Conservation (phyloP, 495 filamentous ascomycete genomes). For the Xylaria castorea region DNA sequence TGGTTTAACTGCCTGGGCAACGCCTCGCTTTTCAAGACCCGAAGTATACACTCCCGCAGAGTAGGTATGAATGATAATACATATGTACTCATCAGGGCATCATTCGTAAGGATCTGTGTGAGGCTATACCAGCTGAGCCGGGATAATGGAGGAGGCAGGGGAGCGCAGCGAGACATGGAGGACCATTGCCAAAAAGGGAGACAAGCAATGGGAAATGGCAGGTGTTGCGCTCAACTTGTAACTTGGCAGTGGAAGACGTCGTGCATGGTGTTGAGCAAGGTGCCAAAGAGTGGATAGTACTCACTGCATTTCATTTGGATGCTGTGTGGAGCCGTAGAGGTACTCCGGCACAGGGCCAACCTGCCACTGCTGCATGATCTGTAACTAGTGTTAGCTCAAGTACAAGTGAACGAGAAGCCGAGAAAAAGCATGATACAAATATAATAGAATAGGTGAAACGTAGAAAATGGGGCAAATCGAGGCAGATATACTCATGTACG, state of each 20-base stretch:
- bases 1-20: conserved; percentile 23
- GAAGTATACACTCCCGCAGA: conserved; percentile 8
- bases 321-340: conserved; percentile 54
- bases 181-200: conserved; percentile 15
- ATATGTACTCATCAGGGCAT: conserved; percentile 29
- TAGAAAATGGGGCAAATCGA: background rate
- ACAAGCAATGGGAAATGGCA: conserved; percentile 19
- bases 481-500: background rate
- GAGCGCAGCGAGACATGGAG: conserved; percentile 17
- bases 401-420: conserved; percentile 7
- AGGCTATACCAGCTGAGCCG: conserved; percentile 29
- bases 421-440: background rate
- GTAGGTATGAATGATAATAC: conserved; percentile 2
- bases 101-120: conserved; percentile 24
- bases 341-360: conserved; percentile 56
- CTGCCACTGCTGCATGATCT: conserved; percentile 62
- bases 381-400: conserved; percentile 41
- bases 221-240: conserved; percentile 13
- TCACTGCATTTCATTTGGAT: conserved; percentile 59
- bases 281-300: conserved; percentile 45
- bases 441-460: conserved; percentile 12
- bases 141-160: conserved; percentile 11
- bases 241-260: conserved; percentile 39
- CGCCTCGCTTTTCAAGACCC: conserved; percentile 24
- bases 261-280: conserved; percentile 36